These are phyloP conservation scores for Akanthomyces muscarius DNA, from an alignment of 2,329 filamentous ascomycete species.

Conservation along the genomic window DNA sequence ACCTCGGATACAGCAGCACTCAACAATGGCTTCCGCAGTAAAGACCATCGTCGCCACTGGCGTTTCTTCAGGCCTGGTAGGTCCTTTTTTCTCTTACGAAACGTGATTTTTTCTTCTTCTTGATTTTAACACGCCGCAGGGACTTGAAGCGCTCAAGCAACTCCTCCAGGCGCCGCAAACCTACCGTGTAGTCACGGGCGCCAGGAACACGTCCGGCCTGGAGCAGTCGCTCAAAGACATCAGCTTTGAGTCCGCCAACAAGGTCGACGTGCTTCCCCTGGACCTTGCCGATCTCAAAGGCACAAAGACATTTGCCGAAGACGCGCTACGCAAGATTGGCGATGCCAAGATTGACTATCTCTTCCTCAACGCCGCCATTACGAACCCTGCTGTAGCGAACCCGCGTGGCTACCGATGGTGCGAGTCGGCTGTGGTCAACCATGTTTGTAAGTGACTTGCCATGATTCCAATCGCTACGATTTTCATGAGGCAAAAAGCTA, in stretches of 20 bases:
- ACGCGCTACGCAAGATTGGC: conserved; percentile 40
- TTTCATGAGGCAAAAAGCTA: too few relatives aligned
- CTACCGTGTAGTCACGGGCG: conserved; percentile 47
- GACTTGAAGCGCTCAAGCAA: conserved; percentile 51
- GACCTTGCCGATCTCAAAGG: conserved; percentile 43
- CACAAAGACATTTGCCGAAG: conserved; percentile 44
- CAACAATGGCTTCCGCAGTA: conserved; percentile 20
- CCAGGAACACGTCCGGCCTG: conserved; percentile 40
- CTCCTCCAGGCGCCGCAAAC: conserved; percentile 42
- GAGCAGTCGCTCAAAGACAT: conserved; percentile 40
- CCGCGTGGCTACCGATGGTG: conserved; percentile 46
- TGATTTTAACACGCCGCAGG: conserved; percentile 30
- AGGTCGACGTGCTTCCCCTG: conserved; percentile 43
- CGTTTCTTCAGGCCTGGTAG: conserved; percentile 46
- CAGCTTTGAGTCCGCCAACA: conserved; percentile 38
- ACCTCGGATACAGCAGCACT: neutral
- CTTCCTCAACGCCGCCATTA: conserved; percentile 46
- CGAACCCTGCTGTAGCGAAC: conserved; percentile 30
- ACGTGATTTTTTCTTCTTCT: too few relatives aligned
- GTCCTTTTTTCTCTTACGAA: conserved; percentile 16
- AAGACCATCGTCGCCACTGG: conserved; percentile 51
- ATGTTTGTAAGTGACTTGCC: conserved; percentile 38
- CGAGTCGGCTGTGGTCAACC: conserved; percentile 48
- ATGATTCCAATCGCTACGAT: too few relatives aligned
- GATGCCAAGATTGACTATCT: conserved; percentile 43